Evolutionary conservation across 2,329 filamentous ascomycete genomes (phyloP), one percentile per base, ranked within the genome.

Genomic region (Trematosphaeria pertusa): DNA sequence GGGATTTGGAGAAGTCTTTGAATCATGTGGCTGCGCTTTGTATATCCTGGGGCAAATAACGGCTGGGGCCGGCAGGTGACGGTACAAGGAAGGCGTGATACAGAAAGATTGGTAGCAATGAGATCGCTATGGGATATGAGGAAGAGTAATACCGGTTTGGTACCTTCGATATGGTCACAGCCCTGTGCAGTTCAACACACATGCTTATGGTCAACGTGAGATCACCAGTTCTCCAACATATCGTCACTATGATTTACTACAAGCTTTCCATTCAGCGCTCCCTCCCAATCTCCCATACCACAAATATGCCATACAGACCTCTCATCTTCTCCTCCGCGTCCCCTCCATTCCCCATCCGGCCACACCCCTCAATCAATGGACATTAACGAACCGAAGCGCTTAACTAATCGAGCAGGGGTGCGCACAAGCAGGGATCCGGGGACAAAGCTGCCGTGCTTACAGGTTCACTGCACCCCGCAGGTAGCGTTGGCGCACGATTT

Each of bases 371-470:
- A 47, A 51, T 48, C 37, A 46, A 43, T 37, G 30, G 24, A 52
- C 10, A 52, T 52, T 52, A 52, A 48, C n/a, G 40, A 52, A 45
- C n/a, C n/a, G n/a, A n/a, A n/a, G n/a, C n/a, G 44, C 44, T 52
- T 44, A 36, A 44, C 24, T 28, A 28, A 12, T 12, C 7, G 24
- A 12, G 24, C 24, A 12, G 7, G 12, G 12, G 8, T 12, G 24
- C 24, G 24, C 24, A 28, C 24, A 28, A 12, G 24, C 37, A 26
- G 24, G 37, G 37, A 19, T 19, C 24, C 22, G n/a, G 10, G 15
- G 18, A 21, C 38, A 33, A 22, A 39, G 21, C 3, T 28, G 40
- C 31, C 40, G 18, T 26, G 24, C 24, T 28, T 34, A 36, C 31
- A 6, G 32, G 5, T 22, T 21, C 7, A 5, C 40, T 49, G 40